Percentiles rank a stretch among this genome's conserved stretches.
Evolutionary conservation across 2,329 filamentous ascomycete species (phyloP).

Genomic region (Botryotinia narcissicola): DNA sequence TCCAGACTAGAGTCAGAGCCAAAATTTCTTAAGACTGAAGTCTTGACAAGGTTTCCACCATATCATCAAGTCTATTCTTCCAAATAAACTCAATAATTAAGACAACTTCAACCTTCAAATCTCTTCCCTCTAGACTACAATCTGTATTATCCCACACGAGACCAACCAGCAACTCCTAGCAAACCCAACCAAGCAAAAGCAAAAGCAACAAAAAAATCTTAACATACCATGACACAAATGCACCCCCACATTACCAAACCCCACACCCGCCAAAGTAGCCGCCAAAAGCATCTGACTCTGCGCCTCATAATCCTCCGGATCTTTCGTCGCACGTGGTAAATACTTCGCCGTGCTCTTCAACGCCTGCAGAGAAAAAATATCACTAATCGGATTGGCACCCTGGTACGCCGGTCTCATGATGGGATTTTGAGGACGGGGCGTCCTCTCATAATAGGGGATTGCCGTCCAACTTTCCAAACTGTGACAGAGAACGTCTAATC

Average conservation of each 20-base stretch:
- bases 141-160: background rate
- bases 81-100: background rate
- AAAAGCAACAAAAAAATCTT: background rate
- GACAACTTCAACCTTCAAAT: background rate
- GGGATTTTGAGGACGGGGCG: slow-evolving; percentile 81
- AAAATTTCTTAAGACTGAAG: background rate
- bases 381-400: slow-evolving; percentile 94
- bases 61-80: background rate
- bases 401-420: slow-evolving; percentile 92
- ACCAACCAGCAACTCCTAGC: no score
- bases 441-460: slow-evolving; percentile 86
- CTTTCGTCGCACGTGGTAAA: slow-evolving; percentile 78
- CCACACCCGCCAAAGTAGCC: slow-evolving; percentile 89
- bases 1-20: background rate
- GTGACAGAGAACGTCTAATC: slow-evolving; percentile 93
- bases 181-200: background rate
- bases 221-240: slow-evolving; percentile 68
- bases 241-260: slow-evolving; percentile 96
- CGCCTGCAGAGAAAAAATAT: slow-evolving; percentile 91
- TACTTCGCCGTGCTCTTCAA: slow-evolving; percentile 85
- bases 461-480: slow-evolving; percentile 96
- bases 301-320: slow-evolving; percentile 89
- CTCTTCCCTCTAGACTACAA: background rate
- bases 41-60: background rate
- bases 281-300: slow-evolving; percentile 95